Percentiles rank a stretch among this genome's conserved stretches.
These are phyloP conservation scores for Eragrostis tef DNA, from an alignment of 202 grass and related monocot species.

Conservation along the genomic window DNA sequence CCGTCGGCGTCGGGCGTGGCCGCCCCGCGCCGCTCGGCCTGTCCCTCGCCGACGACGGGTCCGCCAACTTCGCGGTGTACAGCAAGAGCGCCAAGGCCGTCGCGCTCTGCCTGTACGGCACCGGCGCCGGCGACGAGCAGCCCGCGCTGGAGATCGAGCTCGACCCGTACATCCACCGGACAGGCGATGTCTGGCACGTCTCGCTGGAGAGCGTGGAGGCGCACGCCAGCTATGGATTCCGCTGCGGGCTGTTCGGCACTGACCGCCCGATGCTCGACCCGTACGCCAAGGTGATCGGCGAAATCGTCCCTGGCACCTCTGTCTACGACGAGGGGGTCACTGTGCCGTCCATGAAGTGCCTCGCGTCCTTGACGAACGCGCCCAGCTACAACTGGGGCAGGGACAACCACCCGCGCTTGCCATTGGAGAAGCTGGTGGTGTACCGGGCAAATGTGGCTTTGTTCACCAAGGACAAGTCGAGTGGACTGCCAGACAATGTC, in stretches of 20 bases:
- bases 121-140: constrained; percentile 30
- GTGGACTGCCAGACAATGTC: constrained; percentile 38
- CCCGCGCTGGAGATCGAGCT: constrained; percentile 75
- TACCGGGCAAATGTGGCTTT: constrained; percentile 80
- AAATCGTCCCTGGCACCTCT: constrained; percentile 48
- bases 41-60: constrained; percentile 55
- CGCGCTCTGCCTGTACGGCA: constrained; percentile 65
- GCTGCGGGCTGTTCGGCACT: constrained; percentile 62
- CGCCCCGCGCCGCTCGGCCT: constrained; percentile 68
- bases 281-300: constrained; percentile 69
- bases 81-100: constrained; percentile 64
- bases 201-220: constrained; percentile 57
- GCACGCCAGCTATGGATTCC: constrained; percentile 72
- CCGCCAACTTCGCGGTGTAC: constrained; percentile 74
- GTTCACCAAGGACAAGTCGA: constrained; percentile 67
- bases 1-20: constrained; percentile 72
- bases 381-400: constrained; percentile 70
- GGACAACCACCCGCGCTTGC: constrained; percentile 58
- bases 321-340: constrained; percentile 45
- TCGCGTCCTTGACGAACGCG: constrained; percentile 51
- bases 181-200: constrained; percentile 77
- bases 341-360: constrained; percentile 55
- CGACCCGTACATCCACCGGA: constrained; percentile 70
- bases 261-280: constrained; percentile 70
- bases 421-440: constrained; percentile 81